These are phyloP conservation scores for Syzygium malaccense DNA, from an alignment of 441 rosid genomes.

Conservation along the genomic window DNA sequence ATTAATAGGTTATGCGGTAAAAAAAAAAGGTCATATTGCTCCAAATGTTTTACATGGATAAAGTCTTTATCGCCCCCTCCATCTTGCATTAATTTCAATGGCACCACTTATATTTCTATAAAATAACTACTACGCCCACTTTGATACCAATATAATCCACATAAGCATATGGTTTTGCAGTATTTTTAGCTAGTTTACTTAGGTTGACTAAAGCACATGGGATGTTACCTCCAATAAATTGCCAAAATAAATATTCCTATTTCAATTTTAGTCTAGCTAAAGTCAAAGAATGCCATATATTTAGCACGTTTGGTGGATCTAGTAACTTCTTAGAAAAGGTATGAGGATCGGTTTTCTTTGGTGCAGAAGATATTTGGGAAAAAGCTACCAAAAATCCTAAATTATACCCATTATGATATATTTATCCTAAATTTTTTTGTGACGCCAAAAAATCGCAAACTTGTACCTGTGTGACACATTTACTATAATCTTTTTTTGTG, in stretches of 20 bases:
- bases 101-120: background rate
- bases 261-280: background rate
- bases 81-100: background rate
- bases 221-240: background rate
- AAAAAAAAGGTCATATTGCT: background rate
- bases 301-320: background rate
- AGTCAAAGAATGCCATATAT: background rate
- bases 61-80: too few relatives aligned
- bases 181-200: background rate
- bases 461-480: too few relatives aligned
- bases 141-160: background rate
- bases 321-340: background rate
- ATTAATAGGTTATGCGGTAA: background rate
- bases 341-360: background rate
- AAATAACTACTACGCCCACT: background rate
- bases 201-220: background rate
- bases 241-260: background rate
- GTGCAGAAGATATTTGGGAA: background rate
- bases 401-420: too few relatives aligned
- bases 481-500: too few relatives aligned
- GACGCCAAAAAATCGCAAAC: too few relatives aligned
- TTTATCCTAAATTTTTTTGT: too few relatives aligned
- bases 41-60: background rate
- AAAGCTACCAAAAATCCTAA: too few relatives aligned
- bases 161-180: background rate